Base-by-base conservation (phyloP, 2,329 filamentous ascomycete genomes). In the Aspergillus sp. region DNA sequence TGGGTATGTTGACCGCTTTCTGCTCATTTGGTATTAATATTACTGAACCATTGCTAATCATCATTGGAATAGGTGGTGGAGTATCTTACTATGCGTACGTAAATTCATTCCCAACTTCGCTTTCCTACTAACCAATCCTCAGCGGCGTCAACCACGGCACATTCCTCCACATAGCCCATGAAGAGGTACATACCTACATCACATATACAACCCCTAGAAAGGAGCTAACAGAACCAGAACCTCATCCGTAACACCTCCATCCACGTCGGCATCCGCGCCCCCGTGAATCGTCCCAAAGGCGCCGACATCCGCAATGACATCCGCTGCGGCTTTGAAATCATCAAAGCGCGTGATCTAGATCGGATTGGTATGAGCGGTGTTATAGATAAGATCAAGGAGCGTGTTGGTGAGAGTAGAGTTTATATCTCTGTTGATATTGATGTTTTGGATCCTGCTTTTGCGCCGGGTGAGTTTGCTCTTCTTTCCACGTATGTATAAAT, bases 341-440 rank as follows among this genome's bases (percentile, higher is more conserved):
- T 60, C 9, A 52, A 53, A 39, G 54, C 57, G 1, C 44, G 54
- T 3, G 57, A 59, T 13, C 57, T 60, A 32, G 57, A 59, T 36
- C 51, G 50, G 3, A 54, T 60, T 27, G 57, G 57, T 4, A 43
- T 53, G 2, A 35, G 48, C 2, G 57, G 54, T 1, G 50, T 61
- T 13, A 38, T 59, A 7, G 34, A 53, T n/a, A 38, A 44, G 27
- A 54, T 50, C 4, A 12, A 48, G 19, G 43, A 49, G 9, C 46
- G 46, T 19, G 53, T 58, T 1, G 48, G 46, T 3, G 37, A 54
- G 26, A 52, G 44, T 7, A 56, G 60, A 1, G 54, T 59, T 5
- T 65, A 65, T 39, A 48, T 65, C 5, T 57, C 52, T 11, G 58
- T 64, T 44, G 61, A 65, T 38, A 65, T 65, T 39, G 60, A 65